Evolutionary conservation across 1,284 basidiomycete genomes (phyloP), one percentile per base, ranked within the genome.

Genomic region (Cryptococcus deneoformans): DNA sequence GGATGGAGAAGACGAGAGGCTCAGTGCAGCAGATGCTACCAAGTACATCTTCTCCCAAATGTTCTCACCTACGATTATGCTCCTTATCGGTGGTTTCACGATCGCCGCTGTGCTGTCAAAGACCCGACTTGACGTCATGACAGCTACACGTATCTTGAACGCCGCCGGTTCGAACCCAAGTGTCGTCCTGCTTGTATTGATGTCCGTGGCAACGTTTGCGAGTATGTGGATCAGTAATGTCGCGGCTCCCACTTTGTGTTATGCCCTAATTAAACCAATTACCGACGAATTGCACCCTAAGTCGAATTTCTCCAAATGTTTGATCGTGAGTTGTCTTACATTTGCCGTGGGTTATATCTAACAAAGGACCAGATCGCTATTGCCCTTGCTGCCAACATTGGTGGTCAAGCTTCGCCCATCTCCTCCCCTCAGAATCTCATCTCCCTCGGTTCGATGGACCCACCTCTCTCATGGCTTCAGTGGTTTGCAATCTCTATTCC

Each of bases 201-300:
- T 99, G 96, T 85, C 83, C 43, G 94, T 99, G 5, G 90, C 94
- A 1, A 97, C 94, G 72, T 99, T 99, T 73, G 93, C 95, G 1
- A 92, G 90, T 75, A 99, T 98, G 96, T 99, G 94, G 96, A 98
- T 99, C 69, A 92, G 89, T 74, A 98, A 99, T 72, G 95, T 99
- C 12, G 95, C 95, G 0, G 95, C 95, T 6, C 96, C 96, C 11
- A 97, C 95, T 1, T 82, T 99, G 11, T 97, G 94, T 80, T 99
- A 97, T 76, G 93, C 93, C n/a, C 82, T 99, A 58, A 94, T 98
- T 74, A 87, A 88, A 88, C 96, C 95, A 12, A 97, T 98, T 67
- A 83, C 97, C 36, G 85, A 94, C 61, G 96, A 90, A 35, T 82
- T 99, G 3, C 93, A 95, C 11, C 86, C 89, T 2, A 89, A 87